Evolutionary conservation across 371 early-diverging fungal species (phyloP).

Genomic region (Mycotypha africana): DNA sequence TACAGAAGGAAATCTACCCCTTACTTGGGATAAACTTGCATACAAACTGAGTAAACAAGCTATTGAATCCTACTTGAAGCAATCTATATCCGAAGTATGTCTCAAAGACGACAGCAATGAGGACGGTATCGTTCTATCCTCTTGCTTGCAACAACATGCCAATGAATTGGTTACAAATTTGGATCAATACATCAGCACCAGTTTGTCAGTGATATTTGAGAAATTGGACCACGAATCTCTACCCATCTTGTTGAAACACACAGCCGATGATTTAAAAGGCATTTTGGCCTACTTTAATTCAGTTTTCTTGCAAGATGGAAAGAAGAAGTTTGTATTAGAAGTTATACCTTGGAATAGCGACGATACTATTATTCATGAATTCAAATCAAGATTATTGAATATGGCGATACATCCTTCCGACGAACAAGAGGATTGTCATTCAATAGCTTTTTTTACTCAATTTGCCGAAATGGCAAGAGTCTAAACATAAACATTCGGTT

Average conservation of each 20-base stretch:
- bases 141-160: constrained; percentile 23
- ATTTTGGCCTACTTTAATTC: constrained; percentile 34
- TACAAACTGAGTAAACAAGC: constrained; percentile 19
- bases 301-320: constrained; percentile 21
- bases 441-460: constrained; percentile 19
- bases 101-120: background rate
- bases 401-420: constrained; percentile 15
- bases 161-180: constrained; percentile 16
- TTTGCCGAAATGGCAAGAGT: constrained; percentile 21
- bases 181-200: constrained; percentile 20
- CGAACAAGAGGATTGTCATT: constrained; percentile 9
- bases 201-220: constrained; percentile 22
- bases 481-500: no score
- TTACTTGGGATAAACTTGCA: constrained; percentile 28
- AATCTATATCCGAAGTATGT: constrained; percentile 13
- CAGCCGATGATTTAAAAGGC: constrained; percentile 24
- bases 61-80: constrained; percentile 18
- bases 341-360: constrained; percentile 31
- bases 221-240: constrained; percentile 19
- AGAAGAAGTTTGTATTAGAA: constrained; percentile 18
- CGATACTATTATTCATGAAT: constrained; percentile 7
- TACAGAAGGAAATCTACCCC: constrained; percentile 31
- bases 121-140: constrained; percentile 9
- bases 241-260: constrained; percentile 30
- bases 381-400: constrained; percentile 18